Evolutionary conservation across 441 rosid genomes (phyloP), one percentile per base, ranked within the genome.

Genomic region (Gossypium trilobum): DNA sequence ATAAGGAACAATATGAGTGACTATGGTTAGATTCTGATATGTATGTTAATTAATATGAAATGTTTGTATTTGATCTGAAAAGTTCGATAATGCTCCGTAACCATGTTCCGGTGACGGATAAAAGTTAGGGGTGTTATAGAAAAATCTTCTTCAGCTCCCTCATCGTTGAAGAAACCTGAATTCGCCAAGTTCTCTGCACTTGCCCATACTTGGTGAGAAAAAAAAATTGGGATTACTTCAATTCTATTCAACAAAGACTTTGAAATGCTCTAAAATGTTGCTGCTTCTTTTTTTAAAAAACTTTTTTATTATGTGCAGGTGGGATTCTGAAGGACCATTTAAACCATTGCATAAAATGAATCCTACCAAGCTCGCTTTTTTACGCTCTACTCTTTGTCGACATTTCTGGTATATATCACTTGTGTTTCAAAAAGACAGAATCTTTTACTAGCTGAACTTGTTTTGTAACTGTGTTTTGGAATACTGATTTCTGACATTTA

Each of bases 281-380:
- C n/a, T 61, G 9, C 16, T 19, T 52, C 7, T 8, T 17, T 16
- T 11, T 0, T 16, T n/a, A 7, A n/a, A n/a, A n/a, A n/a, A 5
- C n/a, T 48, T 3, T 27, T 20, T 33, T 16, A 5, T 29, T 60
- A 3, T 60, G 14, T 73, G 74, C 77, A 94, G 98, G 97, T 94
- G 97, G 99, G 95, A 92, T 84, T 76, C 87, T 58, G 89, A 86
- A 79, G 97, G 95, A 57, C 95, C 97, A 0, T 94, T 90, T 71
- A 92, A 87, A 72, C 97, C 97, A 1, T 82, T 94, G 83, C 97
- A 94, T 80, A 60, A 57, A 29, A 80, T 92, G 91, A 94, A 94
- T 74, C 97, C 97, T 50, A 88, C 92, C 11, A 85, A 97, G 58
- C 81, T 94, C 66, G 94, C 97, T 78, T 94, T 94, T 79, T 83